Conservation (phyloP, 768 basidiomycete genomes). For the Russula olivacea region DNA sequence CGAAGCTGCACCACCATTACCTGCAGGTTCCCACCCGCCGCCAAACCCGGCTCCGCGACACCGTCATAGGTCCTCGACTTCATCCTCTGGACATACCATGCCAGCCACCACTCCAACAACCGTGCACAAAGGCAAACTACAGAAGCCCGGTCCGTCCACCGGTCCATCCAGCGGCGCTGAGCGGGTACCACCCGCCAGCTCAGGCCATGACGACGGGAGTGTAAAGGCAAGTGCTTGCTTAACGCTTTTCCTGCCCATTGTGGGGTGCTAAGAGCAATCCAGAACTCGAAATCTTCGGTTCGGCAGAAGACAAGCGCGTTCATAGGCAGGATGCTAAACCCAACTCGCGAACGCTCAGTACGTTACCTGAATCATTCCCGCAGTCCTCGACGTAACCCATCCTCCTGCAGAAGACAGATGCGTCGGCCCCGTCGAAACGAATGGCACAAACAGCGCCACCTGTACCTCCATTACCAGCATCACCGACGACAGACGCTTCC, state of each 20-base stretch:
- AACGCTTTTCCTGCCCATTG: slow-evolving; percentile 10
- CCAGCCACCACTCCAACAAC: slow-evolving; percentile 31
- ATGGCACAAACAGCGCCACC: slow-evolving; percentile 27
- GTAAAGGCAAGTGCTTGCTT: slow-evolving; percentile 43
- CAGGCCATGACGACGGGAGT: slow-evolving; percentile 36
- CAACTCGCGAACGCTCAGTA: slow-evolving; percentile 65
- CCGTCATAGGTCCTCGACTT: slow-evolving; percentile 43
- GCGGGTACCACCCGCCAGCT: slow-evolving; percentile 45
- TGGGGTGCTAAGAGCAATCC: slow-evolving; percentile 13
- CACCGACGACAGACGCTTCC: slow-evolving; percentile 52
- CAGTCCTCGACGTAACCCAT: slow-evolving; percentile 15
- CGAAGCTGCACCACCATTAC: slow-evolving; percentile 44
- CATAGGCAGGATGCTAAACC: slow-evolving; percentile 67
- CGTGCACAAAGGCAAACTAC: slow-evolving; percentile 27
- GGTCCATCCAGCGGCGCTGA: slow-evolving; percentile 36
- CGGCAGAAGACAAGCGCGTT: slow-evolving; percentile 77
- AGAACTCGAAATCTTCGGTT: slow-evolving; percentile 58
- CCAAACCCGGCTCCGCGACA: slow-evolving; percentile 24
- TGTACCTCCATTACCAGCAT: slow-evolving; percentile 14
- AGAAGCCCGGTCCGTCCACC: slow-evolving; percentile 10
- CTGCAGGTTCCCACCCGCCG: slow-evolving; percentile 24
- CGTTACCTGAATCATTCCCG: slow-evolving; percentile 29
- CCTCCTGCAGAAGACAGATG: slow-evolving; percentile 32
- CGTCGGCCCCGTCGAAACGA: slow-evolving; percentile 18
- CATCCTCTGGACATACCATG: slow-evolving; percentile 30